Percentiles rank a stretch among this genome's conserved stretches.
phyloP scores from a whole-genome alignment of 768 basidiomycete species.

The Russula earlei region DNA sequence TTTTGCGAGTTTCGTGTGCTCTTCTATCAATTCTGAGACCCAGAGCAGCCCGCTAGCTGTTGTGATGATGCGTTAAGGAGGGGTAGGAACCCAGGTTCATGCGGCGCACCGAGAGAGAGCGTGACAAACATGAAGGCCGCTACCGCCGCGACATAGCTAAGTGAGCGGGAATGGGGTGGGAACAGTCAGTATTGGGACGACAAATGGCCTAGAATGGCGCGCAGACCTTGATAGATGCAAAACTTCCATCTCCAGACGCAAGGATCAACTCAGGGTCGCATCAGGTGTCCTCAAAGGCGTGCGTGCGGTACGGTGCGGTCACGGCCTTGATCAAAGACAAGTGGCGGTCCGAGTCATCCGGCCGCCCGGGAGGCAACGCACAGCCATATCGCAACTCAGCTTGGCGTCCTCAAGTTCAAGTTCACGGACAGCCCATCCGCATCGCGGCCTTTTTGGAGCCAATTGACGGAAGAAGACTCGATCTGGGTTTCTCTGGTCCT shows the following conservation, averaged over 20 bases:
- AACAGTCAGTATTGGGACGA: background rate
- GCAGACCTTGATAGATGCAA: conserved; percentile 53
- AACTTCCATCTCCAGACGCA: conserved; percentile 35
- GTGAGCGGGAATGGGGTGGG: no score
- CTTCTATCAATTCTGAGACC: conserved; percentile 92
- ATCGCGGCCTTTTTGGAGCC: no score
- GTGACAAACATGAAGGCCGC: conserved; percentile 86
- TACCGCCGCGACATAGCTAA: conserved; percentile 64
- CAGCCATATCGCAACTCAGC: no score
- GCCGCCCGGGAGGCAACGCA: no score
- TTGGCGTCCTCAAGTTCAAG: no score
- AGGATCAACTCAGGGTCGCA: background rate
- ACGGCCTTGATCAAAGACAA: no score
- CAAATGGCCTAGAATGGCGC: conserved; percentile 4
- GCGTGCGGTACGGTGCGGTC: no score
- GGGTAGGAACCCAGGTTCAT: background rate
- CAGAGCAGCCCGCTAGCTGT: conserved; percentile 89
- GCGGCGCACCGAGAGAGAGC: conserved; percentile 69
- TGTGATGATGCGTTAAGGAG: conserved; percentile 1
- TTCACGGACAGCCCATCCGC: no score
- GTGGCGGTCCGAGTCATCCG: no score
- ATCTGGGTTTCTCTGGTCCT: no score
- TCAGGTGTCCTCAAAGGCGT: background rate
- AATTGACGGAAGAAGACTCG: no score
- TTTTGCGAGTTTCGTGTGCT: conserved; percentile 80